Evolutionary conservation across 1,284 basidiomycete genomes (phyloP).

Genomic region (Heliocybe sulcata): DNA sequence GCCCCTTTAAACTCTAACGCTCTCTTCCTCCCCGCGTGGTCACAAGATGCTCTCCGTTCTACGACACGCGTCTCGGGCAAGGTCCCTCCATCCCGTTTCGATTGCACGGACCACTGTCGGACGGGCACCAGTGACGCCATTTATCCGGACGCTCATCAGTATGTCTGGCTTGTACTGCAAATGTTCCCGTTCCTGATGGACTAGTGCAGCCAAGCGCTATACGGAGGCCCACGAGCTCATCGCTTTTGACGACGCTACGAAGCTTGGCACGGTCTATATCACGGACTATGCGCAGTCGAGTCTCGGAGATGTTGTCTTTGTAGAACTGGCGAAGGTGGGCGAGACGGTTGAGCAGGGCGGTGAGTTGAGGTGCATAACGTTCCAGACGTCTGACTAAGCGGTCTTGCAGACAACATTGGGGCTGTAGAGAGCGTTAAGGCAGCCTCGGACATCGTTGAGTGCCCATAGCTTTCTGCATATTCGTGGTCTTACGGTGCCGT

Average conservation of each 20-base stretch:
- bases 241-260: slow-evolving; percentile 72
- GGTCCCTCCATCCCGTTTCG: slow-evolving; percentile 15
- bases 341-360: slow-evolving; percentile 72
- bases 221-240: slow-evolving; percentile 92
- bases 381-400: background rate
- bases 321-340: slow-evolving; percentile 82
- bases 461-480: background rate
- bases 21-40: slow-evolving; percentile 2
- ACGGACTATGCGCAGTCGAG: slow-evolving; percentile 92
- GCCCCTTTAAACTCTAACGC: background rate
- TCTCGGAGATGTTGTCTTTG: slow-evolving; percentile 96
- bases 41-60: slow-evolving; percentile 19
- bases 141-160: slow-evolving; percentile 31
- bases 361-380: slow-evolving; percentile 28
- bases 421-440: slow-evolving; percentile 98
- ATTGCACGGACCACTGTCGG: slow-evolving; percentile 11
- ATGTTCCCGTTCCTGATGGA: background rate
- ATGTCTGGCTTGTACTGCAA: slow-evolving; percentile 12
- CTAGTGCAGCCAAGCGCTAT: slow-evolving; percentile 65
- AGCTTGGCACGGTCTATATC: slow-evolving; percentile 82
- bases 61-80: slow-evolving; percentile 21
- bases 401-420: slow-evolving; percentile 75
- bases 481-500: background rate
- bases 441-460: slow-evolving; percentile 86
- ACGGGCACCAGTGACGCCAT: slow-evolving; percentile 12